A percentile compares a stretch with the other conserved stretches of the same genome.
phyloP scores from a whole-genome alignment of 345 rosid species.

The Laguncularia racemosa region DNA sequence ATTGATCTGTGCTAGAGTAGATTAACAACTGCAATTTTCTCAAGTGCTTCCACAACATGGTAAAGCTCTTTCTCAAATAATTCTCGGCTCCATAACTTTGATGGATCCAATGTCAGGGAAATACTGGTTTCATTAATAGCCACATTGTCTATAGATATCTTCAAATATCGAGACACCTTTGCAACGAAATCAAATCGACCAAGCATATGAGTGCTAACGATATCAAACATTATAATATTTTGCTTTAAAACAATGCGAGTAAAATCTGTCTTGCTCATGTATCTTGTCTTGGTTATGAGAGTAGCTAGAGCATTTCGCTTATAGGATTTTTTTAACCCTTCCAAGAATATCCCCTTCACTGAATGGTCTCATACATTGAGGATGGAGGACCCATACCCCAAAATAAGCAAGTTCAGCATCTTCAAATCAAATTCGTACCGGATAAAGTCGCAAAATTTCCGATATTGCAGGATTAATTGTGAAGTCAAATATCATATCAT shows the following conservation, averaged over 20 bases:
- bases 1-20: slow-evolving; percentile 84
- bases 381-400: slow-evolving; percentile 99
- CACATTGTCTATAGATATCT: slow-evolving; percentile 96
- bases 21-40: slow-evolving; percentile 89
- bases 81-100: slow-evolving; percentile 96
- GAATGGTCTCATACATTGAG: slow-evolving; percentile 98
- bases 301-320: slow-evolving; percentile 96
- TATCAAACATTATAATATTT: slow-evolving; percentile 96
- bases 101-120: slow-evolving; percentile 93
- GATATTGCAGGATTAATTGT: too few species aligned
- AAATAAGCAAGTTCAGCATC: slow-evolving; percentile 99
- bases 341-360: slow-evolving; percentile 96
- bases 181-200: slow-evolving; percentile 98
- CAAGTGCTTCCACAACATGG: slow-evolving; percentile 93
- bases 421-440: slow-evolving; percentile 92
- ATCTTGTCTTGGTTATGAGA: slow-evolving; percentile 76
- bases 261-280: slow-evolving; percentile 89
- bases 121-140: slow-evolving; percentile 99
- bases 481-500: too few species aligned
- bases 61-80: slow-evolving; percentile 99
- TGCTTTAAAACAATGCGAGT: slow-evolving; percentile 97
- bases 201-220: slow-evolving; percentile 96
- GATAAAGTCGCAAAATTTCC: too few species aligned
- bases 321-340: slow-evolving; percentile 93
- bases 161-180: slow-evolving; percentile 90